Percentiles rank a stretch among this genome's conserved stretches.
phyloP scores from a whole-genome alignment of 2,329 filamentous ascomycete species.

The Huntiella bhutanensis region DNA sequence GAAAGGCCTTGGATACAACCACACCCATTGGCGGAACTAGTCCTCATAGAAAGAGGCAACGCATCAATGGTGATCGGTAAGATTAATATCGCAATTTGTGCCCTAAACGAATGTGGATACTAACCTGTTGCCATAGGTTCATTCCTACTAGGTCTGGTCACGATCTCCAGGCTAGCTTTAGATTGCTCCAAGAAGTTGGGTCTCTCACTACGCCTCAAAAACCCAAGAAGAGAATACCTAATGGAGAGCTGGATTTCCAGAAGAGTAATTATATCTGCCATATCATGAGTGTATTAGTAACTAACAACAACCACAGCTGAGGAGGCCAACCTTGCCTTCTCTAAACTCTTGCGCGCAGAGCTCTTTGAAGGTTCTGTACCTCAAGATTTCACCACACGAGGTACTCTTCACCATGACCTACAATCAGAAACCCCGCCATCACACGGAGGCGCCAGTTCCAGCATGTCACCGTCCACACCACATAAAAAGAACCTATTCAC shows the following conservation, averaged over 20 bases:
- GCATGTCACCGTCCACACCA: constrained; percentile 78
- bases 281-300: background rate
- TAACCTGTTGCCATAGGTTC: constrained; percentile 40
- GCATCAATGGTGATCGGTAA: constrained; percentile 43
- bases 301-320: constrained; percentile 36
- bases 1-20: constrained; percentile 21
- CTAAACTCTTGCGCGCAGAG: constrained; percentile 69
- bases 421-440: constrained; percentile 61
- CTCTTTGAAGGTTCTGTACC: constrained; percentile 83
- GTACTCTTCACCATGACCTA: constrained; percentile 1
- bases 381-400: constrained; percentile 27
- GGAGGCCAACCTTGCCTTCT: constrained; percentile 88
- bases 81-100: constrained; percentile 10
- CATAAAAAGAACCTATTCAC: constrained; percentile 85
- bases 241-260: constrained; percentile 86
- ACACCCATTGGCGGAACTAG: constrained; percentile 34
- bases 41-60: constrained; percentile 38
- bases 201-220: constrained; percentile 82
- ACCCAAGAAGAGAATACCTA: constrained; percentile 64
- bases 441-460: constrained; percentile 45
- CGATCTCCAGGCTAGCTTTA: constrained; percentile 85
- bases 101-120: background rate
- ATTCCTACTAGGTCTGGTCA: constrained; percentile 88
- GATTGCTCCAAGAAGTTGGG: constrained; percentile 74
- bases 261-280: constrained; percentile 41